Conservation (phyloP, 1,284 basidiomycete species). For the Microstroma glucosiphilum region DNA sequence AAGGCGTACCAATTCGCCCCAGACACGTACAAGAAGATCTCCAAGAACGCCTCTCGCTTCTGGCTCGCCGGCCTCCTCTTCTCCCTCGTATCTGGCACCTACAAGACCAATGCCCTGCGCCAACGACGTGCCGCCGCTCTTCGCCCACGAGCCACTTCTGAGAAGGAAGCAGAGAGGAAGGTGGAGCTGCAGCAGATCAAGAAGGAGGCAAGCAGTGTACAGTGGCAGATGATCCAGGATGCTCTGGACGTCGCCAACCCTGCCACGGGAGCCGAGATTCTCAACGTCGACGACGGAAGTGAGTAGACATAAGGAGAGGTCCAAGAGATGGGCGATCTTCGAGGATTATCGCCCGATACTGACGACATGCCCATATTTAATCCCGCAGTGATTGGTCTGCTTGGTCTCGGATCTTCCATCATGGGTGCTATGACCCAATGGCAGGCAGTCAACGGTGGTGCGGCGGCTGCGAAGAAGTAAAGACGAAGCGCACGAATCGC, state of each 20-base stretch:
- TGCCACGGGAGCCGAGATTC: conserved; percentile 70
- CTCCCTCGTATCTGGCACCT: conserved; percentile 37
- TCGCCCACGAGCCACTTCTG: conserved; percentile 56
- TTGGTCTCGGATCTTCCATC: conserved; percentile 40
- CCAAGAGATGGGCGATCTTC: not conserved
- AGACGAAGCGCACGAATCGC: not conserved
- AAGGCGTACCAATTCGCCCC: conserved; percentile 53
- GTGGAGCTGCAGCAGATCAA: conserved; percentile 60
- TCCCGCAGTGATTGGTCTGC: conserved; percentile 34
- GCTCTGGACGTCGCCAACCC: conserved; percentile 80
- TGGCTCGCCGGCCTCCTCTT: conserved; percentile 70
- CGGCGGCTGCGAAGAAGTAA: conserved; percentile 32
- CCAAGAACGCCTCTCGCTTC: conserved; percentile 72
- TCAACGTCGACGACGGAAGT: conserved; percentile 73
- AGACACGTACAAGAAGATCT: conserved; percentile 63
- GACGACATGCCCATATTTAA: not conserved
- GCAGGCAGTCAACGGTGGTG: conserved; percentile 45
- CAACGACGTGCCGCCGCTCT: conserved; percentile 30
- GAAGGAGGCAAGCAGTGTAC: conserved; percentile 63
- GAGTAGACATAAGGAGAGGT: not conserved
- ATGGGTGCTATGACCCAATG: conserved; percentile 48
- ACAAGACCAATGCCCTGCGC: conserved; percentile 46
- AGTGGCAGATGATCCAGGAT: conserved; percentile 74
- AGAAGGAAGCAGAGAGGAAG: conserved; percentile 64
- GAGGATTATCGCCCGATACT: not conserved